Conservation (phyloP, 345 rosid genomes). For the Arabis hirsuta region DNA sequence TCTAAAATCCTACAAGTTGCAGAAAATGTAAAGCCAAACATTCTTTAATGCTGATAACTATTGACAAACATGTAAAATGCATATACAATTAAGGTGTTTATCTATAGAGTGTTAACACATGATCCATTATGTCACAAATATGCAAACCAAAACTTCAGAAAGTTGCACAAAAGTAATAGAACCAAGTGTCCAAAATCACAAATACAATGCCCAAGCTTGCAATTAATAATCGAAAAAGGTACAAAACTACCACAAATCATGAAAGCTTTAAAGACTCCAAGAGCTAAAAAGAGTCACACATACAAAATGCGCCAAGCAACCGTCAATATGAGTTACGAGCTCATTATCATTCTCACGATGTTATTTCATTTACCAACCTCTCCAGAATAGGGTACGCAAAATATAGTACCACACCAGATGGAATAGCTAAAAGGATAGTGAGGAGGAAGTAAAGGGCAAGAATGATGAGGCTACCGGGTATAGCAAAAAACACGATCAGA, state of each 20-base stretch:
- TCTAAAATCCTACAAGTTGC: slow-evolving; percentile 52
- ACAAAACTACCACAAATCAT: slow-evolving; percentile 14
- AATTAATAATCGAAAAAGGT: slow-evolving; percentile 7
- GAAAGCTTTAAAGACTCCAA: slow-evolving; percentile 16
- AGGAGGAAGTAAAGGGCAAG: slow-evolving; percentile 59
- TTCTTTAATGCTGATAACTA: slow-evolving; percentile 17
- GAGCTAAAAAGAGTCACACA: slow-evolving; percentile 19
- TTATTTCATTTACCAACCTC: slow-evolving; percentile 62
- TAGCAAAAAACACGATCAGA: slow-evolving; percentile 53
- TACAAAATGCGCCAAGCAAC: slow-evolving; percentile 16
- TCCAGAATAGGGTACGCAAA: slow-evolving; percentile 63
- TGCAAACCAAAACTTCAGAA: slow-evolving; percentile 36
- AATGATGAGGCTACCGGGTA: slow-evolving; percentile 64
- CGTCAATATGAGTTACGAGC: slow-evolving; percentile 8
- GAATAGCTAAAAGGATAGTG: slow-evolving; percentile 61
- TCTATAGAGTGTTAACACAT: too few species aligned
- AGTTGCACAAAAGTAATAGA: slow-evolving; percentile 18
- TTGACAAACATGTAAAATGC: neutral
- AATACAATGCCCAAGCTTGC: slow-evolving; percentile 29
- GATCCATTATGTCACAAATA: slow-evolving; percentile 10
- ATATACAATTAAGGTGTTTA: slow-evolving; percentile 18
- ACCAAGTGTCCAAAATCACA: slow-evolving; percentile 37
- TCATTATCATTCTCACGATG: slow-evolving; percentile 35
- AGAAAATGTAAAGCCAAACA: slow-evolving; percentile 10
- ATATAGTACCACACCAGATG: slow-evolving; percentile 61